A percentile compares a stretch with the other conserved stretches of the same genome.
phyloP scores from a whole-genome alignment of 768 basidiomycete genomes.

The Lentinula detonsa region DNA sequence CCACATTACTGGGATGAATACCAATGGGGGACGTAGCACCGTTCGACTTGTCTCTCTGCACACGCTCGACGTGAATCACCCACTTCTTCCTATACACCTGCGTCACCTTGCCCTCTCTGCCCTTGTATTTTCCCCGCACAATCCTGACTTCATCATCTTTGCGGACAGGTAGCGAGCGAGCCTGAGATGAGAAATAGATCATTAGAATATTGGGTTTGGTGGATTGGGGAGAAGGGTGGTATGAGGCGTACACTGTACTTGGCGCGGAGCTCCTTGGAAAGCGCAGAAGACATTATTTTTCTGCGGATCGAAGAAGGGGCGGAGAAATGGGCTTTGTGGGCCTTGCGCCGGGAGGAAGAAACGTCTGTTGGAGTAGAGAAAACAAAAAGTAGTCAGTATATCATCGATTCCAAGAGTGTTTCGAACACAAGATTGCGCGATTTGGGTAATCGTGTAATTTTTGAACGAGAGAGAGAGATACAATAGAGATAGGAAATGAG shows the following conservation, averaged over 20 bases:
- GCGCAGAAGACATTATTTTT: constrained; percentile 95
- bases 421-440: neutral
- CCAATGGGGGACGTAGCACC: constrained; percentile 92
- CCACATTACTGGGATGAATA: constrained; percentile 95
- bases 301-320: constrained; percentile 94
- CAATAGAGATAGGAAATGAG: constrained; percentile 15
- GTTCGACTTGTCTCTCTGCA: constrained; percentile 96
- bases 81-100: constrained; percentile 99
- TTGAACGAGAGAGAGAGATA: constrained; percentile 9
- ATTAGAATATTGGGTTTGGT: neutral
- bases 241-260: constrained; percentile 77
- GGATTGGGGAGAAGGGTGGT: neutral
- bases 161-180: constrained; percentile 89
- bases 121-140: constrained; percentile 97
- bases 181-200: constrained; percentile 30
- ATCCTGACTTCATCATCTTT: constrained; percentile 99
- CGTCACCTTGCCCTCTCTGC: constrained; percentile 96
- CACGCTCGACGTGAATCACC: constrained; percentile 98
- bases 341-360: constrained; percentile 94
- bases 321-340: constrained; percentile 95
- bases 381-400: neutral
- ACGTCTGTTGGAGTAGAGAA: constrained; percentile 46
- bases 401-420: neutral
- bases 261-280: constrained; percentile 89
- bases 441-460: no score